phyloP scores from a whole-genome alignment of 257 asterid genomes.

The Ophiorrhiza pumila region DNA sequence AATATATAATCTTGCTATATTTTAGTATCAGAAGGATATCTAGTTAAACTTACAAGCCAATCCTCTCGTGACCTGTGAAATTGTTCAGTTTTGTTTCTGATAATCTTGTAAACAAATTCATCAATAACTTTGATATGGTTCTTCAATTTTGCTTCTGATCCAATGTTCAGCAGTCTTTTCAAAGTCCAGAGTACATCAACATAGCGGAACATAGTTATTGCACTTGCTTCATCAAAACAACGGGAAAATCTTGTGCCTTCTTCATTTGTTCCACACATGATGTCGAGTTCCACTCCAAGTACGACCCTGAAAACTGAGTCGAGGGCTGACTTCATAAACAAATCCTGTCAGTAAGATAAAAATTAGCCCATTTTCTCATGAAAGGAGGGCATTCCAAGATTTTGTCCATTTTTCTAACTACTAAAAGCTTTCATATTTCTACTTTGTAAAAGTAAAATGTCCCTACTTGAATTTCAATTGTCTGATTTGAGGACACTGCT shows the following conservation, averaged over 20 bases:
- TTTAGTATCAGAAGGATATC: neutral
- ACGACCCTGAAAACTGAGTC: constrained; percentile 69
- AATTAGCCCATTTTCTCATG: neutral
- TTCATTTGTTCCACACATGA: constrained; percentile 43
- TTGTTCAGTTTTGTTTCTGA: constrained; percentile 46
- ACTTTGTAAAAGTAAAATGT: neutral
- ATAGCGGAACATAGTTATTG: constrained; percentile 43
- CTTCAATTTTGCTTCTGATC: constrained; percentile 57
- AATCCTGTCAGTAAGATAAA: constrained; percentile 35
- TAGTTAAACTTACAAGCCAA: constrained; percentile 5
- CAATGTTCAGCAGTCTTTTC: constrained; percentile 52
- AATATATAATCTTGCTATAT: too few relatives aligned
- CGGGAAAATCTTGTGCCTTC: constrained; percentile 38
- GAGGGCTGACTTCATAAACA: constrained; percentile 61
- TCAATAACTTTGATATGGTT: constrained; percentile 46
- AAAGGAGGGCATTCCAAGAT: neutral
- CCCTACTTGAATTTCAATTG: constrained; percentile 44
- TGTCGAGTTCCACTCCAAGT: constrained; percentile 60
- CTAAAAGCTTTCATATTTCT: neutral
- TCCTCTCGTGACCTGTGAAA: constrained; percentile 24
- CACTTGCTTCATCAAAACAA: constrained; percentile 67
- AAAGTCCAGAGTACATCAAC: constrained; percentile 54
- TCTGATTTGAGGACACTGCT: constrained; percentile 33
- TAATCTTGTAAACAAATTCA: constrained; percentile 46
- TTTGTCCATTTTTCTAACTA: neutral